Percentiles rank a stretch among this genome's conserved stretches.
Conservation (phyloP, 1,284 basidiomycete genomes). For the Ustilago cynodontis region DNA sequence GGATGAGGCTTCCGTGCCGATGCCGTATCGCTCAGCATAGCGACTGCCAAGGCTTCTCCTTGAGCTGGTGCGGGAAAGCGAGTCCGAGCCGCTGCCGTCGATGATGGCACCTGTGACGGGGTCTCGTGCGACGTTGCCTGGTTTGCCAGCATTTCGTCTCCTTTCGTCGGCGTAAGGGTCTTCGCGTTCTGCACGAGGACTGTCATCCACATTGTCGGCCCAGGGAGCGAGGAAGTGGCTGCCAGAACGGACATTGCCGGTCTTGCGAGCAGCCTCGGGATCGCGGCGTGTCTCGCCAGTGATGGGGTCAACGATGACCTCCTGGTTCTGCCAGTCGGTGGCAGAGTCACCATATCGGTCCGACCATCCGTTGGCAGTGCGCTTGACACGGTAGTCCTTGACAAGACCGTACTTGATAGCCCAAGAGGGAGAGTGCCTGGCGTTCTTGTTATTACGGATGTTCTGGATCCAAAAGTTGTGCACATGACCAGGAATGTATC, state of each 20-base stretch:
- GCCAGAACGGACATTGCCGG: constrained; percentile 40
- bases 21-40: constrained; percentile 53
- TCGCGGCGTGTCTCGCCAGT: constrained; percentile 55
- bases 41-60: constrained; percentile 49
- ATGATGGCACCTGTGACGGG: constrained; percentile 54
- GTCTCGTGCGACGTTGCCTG: constrained; percentile 36
- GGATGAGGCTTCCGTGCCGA: constrained; percentile 45
- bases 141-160: constrained; percentile 33
- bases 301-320: constrained; percentile 53
- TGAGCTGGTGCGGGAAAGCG: constrained; percentile 44
- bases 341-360: constrained; percentile 50
- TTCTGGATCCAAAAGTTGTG: constrained; percentile 94
- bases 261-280: constrained; percentile 32
- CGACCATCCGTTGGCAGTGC: constrained; percentile 52
- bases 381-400: constrained; percentile 56
- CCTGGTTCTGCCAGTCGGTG: constrained; percentile 39
- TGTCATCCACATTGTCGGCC: constrained; percentile 54
- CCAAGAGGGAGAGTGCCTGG: constrained; percentile 93
- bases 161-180: constrained; percentile 51
- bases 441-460: constrained; percentile 93
- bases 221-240: constrained; percentile 47
- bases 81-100: constrained; percentile 27
- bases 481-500: constrained; percentile 75
- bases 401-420: constrained; percentile 73
- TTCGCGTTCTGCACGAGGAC: constrained; percentile 52